Conservation (phyloP, 148 eudicot species). For the Arbutus unedo region DNA sequence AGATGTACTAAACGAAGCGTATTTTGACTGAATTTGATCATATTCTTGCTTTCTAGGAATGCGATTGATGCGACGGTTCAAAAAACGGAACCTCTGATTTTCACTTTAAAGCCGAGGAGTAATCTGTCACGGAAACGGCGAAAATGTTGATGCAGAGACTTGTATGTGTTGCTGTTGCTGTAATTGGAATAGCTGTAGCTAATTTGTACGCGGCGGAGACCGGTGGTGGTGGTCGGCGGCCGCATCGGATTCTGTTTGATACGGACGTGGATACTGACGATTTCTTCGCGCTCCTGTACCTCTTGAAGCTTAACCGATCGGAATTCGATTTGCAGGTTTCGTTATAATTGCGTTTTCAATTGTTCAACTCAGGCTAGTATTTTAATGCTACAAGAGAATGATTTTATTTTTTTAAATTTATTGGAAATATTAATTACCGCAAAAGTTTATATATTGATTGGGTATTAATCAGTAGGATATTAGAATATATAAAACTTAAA, state of each 20-base stretch:
- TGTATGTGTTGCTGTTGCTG: background rate
- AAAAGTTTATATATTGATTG: too few relatives aligned
- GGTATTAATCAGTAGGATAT: too few relatives aligned
- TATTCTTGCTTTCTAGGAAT: background rate
- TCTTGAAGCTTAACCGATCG: constrained; percentile 54
- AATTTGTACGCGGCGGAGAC: constrained; percentile 1
- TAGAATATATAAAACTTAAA: too few relatives aligned
- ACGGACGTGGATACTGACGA: constrained; percentile 61
- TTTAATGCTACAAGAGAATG: too few relatives aligned
- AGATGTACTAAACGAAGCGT: background rate
- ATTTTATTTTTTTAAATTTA: too few relatives aligned
- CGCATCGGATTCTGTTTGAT: constrained; percentile 47
- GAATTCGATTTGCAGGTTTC: constrained; percentile 51
- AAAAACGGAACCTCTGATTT: background rate
- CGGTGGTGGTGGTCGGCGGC: constrained; percentile 5
- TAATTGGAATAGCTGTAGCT: constrained; percentile 4
- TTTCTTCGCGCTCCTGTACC: constrained; percentile 51
- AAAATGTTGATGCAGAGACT: constrained; percentile 24
- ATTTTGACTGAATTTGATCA: background rate
- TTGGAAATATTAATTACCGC: too few relatives aligned
- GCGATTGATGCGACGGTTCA: background rate
- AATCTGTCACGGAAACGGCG: background rate
- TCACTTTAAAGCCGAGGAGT: background rate
- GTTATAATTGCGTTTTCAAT: background rate
- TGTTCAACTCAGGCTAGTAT: background rate